A percentile compares a stretch with the other conserved stretches of the same genome.
Evolutionary conservation across 2,329 filamentous ascomycete genomes (phyloP).

Genomic region (Paracoccidioides lutzii): DNA sequence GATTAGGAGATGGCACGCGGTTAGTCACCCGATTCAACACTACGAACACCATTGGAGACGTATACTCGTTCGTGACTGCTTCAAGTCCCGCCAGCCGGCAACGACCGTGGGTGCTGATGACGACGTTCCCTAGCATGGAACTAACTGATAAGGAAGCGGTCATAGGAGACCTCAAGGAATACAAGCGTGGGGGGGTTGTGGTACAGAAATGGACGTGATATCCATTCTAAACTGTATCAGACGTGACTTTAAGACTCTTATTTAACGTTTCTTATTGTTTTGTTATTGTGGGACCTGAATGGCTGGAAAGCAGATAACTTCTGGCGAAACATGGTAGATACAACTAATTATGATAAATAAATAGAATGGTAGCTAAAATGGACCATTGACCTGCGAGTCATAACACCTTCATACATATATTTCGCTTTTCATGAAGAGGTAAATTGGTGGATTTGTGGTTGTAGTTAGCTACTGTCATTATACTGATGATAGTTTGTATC

Average conservation of each 20-base stretch:
- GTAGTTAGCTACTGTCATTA: not conserved
- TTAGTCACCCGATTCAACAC: conserved; percentile 52
- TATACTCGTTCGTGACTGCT: conserved; percentile 48
- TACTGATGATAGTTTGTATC: no score
- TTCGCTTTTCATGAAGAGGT: not conserved
- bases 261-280: not conserved
- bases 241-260: not conserved
- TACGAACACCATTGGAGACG: conserved; percentile 50
- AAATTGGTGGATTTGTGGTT: not conserved
- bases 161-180: conserved; percentile 36
- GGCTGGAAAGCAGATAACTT: not conserved
- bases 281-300: not conserved
- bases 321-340: not conserved
- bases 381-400: not conserved
- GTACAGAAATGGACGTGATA: conserved; percentile 35
- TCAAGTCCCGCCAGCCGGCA: conserved; percentile 37
- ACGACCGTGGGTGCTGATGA: conserved; percentile 49
- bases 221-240: not conserved
- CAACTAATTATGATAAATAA: not conserved
- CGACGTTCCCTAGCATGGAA: conserved; percentile 53
- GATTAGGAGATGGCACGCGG: conserved; percentile 50
- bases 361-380: not conserved
- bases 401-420: not conserved
- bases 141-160: conserved; percentile 40
- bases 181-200: conserved; percentile 39